These are phyloP conservation scores for Pythium utonaiense DNA, from an alignment of 352 stramenopile species.

Conservation along the genomic window DNA sequence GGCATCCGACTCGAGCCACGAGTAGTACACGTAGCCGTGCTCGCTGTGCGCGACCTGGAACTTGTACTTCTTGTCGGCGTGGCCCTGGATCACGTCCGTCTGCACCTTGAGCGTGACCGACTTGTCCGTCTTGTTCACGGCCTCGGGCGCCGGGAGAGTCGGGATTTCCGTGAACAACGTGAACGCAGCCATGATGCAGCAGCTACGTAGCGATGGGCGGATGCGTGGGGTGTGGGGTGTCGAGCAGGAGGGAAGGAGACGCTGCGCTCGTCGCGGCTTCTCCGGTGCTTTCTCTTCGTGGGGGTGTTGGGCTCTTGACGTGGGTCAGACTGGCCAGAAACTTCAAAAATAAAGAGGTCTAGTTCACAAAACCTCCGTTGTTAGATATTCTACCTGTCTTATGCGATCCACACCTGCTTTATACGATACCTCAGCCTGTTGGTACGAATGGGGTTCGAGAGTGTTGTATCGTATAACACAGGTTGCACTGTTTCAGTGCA, in stretches of 20 bases:
- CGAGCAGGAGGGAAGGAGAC: too few relatives aligned
- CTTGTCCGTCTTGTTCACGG: constrained; percentile 72
- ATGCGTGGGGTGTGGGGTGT: too few relatives aligned
- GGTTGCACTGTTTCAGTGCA: too few relatives aligned
- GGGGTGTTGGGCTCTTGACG: constrained; percentile 1
- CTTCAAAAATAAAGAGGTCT: constrained; percentile 28
- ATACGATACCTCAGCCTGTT: too few relatives aligned
- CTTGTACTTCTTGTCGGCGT: constrained; percentile 47
- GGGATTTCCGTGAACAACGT: constrained; percentile 61
- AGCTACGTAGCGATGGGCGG: neutral
- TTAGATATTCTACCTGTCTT: neutral
- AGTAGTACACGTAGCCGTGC: constrained; percentile 87
- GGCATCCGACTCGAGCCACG: constrained; percentile 70
- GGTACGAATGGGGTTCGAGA: too few relatives aligned
- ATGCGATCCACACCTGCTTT: too few relatives aligned
- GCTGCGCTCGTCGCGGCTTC: too few relatives aligned
- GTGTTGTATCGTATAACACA: too few relatives aligned
- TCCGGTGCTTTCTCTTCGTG: neutral
- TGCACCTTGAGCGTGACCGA: constrained; percentile 56
- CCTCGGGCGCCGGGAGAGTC: constrained; percentile 49
- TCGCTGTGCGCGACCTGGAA: constrained; percentile 77
- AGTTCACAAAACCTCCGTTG: constrained; percentile 9
- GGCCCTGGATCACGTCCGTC: constrained; percentile 20
- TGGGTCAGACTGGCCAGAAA: constrained; percentile 9
- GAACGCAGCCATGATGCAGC: constrained; percentile 31